Evolutionary conservation across 1,284 basidiomycete species (phyloP).

Genomic region (Leccinum angustisporum): DNA sequence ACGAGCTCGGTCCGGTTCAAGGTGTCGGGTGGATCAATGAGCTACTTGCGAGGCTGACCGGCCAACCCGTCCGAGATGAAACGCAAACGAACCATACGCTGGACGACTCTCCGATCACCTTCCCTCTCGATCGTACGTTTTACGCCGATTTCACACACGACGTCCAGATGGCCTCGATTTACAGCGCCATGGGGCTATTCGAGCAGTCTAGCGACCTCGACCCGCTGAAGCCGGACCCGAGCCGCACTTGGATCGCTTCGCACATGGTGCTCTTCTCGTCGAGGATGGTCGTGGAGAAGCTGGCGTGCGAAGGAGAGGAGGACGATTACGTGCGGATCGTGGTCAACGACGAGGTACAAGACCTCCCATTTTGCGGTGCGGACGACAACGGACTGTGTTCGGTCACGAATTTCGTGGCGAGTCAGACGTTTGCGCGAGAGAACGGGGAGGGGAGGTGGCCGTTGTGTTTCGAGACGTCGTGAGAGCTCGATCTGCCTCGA

Average conservation of each 20-base stretch:
- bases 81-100: slow-evolving; percentile 81
- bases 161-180: slow-evolving; percentile 77
- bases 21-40: slow-evolving; percentile 85
- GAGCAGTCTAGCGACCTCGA: slow-evolving; percentile 42
- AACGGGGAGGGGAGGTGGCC: neutral
- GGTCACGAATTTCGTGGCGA: neutral
- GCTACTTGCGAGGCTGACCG: slow-evolving; percentile 75
- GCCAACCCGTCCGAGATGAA: slow-evolving; percentile 56
- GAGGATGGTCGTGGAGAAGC: neutral
- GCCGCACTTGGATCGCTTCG: neutral
- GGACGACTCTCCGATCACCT: slow-evolving; percentile 60
- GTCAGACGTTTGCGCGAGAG: neutral
- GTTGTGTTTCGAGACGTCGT: neutral
- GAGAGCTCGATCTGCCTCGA: neutral
- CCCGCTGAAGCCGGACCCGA: slow-evolving; percentile 38
- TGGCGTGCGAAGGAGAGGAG: neutral
- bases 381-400: neutral
- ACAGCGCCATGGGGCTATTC: slow-evolving; percentile 71
- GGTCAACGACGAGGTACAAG: neutral
- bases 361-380: neutral
- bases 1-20: slow-evolving; percentile 64
- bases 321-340: neutral
- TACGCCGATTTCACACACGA: slow-evolving; percentile 66
- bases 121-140: slow-evolving; percentile 60
- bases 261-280: neutral